Conservation (phyloP, 331 rosid genomes). For the Malus hybrid region DNA sequence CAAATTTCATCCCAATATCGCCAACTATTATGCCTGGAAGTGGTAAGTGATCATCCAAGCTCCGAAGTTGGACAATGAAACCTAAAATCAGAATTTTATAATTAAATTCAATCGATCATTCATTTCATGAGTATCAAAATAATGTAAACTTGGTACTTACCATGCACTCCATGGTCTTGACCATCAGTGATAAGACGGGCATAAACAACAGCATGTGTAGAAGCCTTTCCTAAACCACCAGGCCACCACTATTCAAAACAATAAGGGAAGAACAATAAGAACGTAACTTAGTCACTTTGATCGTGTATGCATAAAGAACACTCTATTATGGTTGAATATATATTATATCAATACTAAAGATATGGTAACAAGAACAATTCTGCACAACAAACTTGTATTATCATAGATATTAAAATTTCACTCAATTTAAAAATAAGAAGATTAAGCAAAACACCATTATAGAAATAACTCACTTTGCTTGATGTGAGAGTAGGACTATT, state of each 20-base stretch:
- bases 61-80: constrained; percentile 90
- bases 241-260: constrained; percentile 92
- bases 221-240: constrained; percentile 92
- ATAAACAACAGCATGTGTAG: constrained; percentile 81
- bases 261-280: constrained; percentile 14
- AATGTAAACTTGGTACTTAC: constrained; percentile 34
- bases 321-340: neutral
- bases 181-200: constrained; percentile 82
- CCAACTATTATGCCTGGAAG: constrained; percentile 87
- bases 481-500: constrained; percentile 95
- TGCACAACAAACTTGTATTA: neutral
- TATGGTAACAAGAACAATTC: neutral
- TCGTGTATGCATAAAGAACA: too few species aligned
- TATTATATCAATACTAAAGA: neutral
- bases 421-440: neutral
- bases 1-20: constrained; percentile 93
- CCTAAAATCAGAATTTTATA: constrained; percentile 38
- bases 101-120: constrained; percentile 4
- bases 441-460: neutral
- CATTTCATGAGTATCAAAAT: constrained; percentile 4
- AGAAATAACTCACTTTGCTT: constrained; percentile 66
- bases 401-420: neutral
- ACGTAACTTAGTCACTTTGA: constrained; percentile 12
- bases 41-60: constrained; percentile 87
- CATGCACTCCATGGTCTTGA: constrained; percentile 74